Base-by-base conservation (phyloP, 163 green algal species). In the Volvox carteri region DNA sequence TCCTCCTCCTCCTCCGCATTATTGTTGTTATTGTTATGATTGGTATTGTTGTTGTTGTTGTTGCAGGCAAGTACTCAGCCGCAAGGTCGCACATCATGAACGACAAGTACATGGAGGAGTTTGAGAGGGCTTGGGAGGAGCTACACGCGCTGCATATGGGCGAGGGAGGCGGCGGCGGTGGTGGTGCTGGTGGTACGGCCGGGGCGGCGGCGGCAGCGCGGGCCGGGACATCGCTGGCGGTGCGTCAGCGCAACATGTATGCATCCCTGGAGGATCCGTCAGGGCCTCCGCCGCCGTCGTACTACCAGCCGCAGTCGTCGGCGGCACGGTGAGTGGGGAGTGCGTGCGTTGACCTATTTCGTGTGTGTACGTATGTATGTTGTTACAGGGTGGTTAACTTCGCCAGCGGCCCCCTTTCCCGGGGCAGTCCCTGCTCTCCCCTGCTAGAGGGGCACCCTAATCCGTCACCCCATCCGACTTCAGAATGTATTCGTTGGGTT, bases 71-170 rank as follows among this genome's bases (percentile, higher is more conserved):
- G 65, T 84, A 86, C 52, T 80, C 74, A 7, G 86, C 86, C 16
- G 86, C 65, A 2, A 30, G 42, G 7, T 86, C 70, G 0, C 89
- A 92, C n/a, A 68, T 92, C 0, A 74, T 79, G 68, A 92, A 92
- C 33, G 89, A 92, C 84, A 78, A 88, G 68, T 92, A 92, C 84
- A 92, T 92, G 89, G 84, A 90, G 6, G 84, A 92, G 30, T 92
- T 92, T 83, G 89, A 92, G 14, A 90, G 87, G 78, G 89, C 77
- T 1, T 92, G 84, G 84, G 50, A 88, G 48, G 42, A 92, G 60
- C 42, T 90, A 73, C 72, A 88, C 30, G 50, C 52, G 23, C 39
- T 88, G 28, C 58, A 41, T 46, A 67, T 89, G n/a, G 39, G 80
- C 0, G 60, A 23, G 60, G 76, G 46, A 23, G 73, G 76, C 28